Percentiles rank a stretch among this genome's conserved stretches.
These are phyloP conservation scores for Calonectria multiphialidica DNA, from an alignment of 2,329 filamentous ascomycete genomes.

Conservation along the genomic window DNA sequence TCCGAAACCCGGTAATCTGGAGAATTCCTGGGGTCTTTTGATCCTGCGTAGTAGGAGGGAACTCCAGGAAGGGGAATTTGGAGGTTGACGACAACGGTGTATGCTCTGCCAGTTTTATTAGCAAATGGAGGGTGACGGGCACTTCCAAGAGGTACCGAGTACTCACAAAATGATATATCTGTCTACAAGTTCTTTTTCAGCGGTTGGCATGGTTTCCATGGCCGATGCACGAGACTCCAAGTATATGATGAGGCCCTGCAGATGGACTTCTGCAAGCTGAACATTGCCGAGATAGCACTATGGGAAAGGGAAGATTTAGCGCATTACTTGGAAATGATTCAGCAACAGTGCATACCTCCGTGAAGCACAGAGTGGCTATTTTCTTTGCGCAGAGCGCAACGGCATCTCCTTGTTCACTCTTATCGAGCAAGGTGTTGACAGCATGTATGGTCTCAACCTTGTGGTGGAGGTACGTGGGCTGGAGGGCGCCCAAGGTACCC, in stretches of 20 bases:
- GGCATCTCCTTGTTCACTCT: not conserved
- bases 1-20: not conserved
- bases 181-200: not conserved
- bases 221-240: not conserved
- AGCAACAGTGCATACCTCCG: not conserved
- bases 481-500: not conserved
- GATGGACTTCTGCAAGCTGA: not conserved
- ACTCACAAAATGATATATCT: conserved; percentile 5
- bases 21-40: not conserved
- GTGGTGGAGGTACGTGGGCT: not conserved
- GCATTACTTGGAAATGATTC: not conserved
- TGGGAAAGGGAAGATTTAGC: not conserved
- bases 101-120: not conserved
- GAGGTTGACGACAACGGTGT: not conserved
- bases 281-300: not conserved
- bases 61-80: not conserved
- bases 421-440: not conserved
- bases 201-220: not conserved
- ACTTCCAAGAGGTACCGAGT: not conserved
- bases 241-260: not conserved
- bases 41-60: not conserved
- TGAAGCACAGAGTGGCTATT: not conserved
- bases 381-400: conserved; percentile 3
- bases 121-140: too few species aligned
- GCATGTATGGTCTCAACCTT: not conserved